Percentiles rank a stretch among this genome's conserved stretches.
These are phyloP conservation scores for Limonomyces culmigenus DNA, from an alignment of 1,284 basidiomycete species.

Conservation along the genomic window DNA sequence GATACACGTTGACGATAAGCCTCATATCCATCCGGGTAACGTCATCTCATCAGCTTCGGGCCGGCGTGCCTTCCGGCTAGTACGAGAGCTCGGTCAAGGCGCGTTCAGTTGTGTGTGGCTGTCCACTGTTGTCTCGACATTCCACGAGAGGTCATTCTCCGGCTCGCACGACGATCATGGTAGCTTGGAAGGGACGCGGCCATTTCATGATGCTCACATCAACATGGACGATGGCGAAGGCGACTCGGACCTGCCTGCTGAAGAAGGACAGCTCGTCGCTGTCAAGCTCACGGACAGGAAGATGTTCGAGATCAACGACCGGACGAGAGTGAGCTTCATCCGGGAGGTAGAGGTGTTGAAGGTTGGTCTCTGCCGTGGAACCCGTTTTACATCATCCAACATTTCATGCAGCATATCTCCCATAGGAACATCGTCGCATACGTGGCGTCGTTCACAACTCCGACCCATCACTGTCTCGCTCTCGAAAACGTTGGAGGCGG, in stretches of 20 bases:
- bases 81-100: conserved; percentile 48
- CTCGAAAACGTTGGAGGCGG: conserved; percentile 70
- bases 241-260: not conserved
- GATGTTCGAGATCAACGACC: conserved; percentile 35
- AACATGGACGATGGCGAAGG: conserved; percentile 5
- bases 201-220: too few relatives aligned
- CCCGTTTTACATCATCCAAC: conserved; percentile 5
- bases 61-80: conserved; percentile 21
- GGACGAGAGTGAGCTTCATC: conserved; percentile 72
- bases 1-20: not conserved
- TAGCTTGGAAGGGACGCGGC: too few relatives aligned
- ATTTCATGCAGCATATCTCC: conserved; percentile 45
- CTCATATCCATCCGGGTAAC: conserved; percentile 1
- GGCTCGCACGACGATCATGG: conserved; percentile 19
- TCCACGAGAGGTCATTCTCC: conserved; percentile 14
- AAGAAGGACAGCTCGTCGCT: conserved; percentile 40
- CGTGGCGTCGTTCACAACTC: conserved; percentile 58
- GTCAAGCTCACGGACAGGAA: conserved; percentile 70
- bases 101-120: conserved; percentile 71
- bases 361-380: conserved; percentile 20
- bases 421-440: conserved; percentile 75
- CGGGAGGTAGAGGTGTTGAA: conserved; percentile 79
- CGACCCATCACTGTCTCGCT: conserved; percentile 65
- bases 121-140: conserved; percentile 24
- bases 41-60: not conserved